These are phyloP conservation scores for Gorgonomyces haynaldii DNA, from an alignment of 192 early-diverging fungal species.

Conservation along the genomic window DNA sequence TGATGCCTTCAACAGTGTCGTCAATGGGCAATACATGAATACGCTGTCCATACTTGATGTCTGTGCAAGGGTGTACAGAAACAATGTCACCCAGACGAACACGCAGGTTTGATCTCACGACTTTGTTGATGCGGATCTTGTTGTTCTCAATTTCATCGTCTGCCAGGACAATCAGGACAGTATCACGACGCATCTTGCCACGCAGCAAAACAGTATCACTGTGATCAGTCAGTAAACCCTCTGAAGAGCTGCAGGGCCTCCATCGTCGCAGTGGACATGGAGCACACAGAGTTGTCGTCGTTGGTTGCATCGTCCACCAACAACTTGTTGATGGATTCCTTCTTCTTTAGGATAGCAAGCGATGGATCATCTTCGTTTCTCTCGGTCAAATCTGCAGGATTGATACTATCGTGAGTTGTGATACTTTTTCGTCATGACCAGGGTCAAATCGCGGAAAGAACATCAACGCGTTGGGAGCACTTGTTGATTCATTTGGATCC, in stretches of 20 bases:
- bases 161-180: constrained; percentile 84
- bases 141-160: constrained; percentile 86
- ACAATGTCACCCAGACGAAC: constrained; percentile 94
- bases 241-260: constrained; percentile 85
- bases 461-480: too few species aligned
- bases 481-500: too few species aligned
- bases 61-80: constrained; percentile 83
- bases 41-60: constrained; percentile 96
- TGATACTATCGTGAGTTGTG: too few species aligned
- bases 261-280: constrained; percentile 82
- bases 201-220: constrained; percentile 88
- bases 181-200: constrained; percentile 97
- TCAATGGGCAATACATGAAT: constrained; percentile 96
- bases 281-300: constrained; percentile 94
- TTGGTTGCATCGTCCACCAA: constrained; percentile 95
- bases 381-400: constrained; percentile 9
- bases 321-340: constrained; percentile 94
- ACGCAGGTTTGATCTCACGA: constrained; percentile 90
- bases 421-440: too few species aligned
- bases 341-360: constrained; percentile 90
- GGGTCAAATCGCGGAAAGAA: too few species aligned
- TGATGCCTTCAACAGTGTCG: constrained; percentile 95
- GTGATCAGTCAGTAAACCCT: constrained; percentile 31
- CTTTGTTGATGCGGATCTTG: constrained; percentile 91
- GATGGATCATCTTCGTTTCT: constrained; percentile 71